A percentile compares a stretch with the other conserved stretches of the same genome.
Conservation (phyloP, 2,329 filamentous ascomycete genomes). For the Pseudogymnoascus sp. region DNA sequence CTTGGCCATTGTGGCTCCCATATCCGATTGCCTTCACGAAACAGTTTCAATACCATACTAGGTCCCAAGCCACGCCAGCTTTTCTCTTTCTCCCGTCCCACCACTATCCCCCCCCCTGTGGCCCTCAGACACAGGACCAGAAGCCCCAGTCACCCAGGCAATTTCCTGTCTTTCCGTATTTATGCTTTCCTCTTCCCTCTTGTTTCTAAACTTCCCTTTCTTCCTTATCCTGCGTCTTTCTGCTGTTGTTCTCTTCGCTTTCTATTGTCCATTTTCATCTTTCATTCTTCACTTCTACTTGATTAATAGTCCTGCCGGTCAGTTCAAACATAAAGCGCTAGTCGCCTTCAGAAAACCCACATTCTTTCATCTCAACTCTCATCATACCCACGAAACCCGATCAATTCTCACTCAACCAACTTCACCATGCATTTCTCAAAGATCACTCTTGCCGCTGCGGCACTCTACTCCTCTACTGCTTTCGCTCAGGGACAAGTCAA, state of each 20-base stretch:
- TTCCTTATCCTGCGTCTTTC: slow-evolving; percentile 9
- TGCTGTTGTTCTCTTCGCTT: slow-evolving; percentile 7
- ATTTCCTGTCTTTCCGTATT: slow-evolving; percentile 2
- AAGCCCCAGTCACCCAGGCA: not conserved
- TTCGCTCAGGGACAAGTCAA: slow-evolving; percentile 19
- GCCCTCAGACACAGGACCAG: not conserved
- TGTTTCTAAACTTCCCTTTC: slow-evolving; percentile 8
- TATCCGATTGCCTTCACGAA: slow-evolving; percentile 1
- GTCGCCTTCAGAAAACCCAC: slow-evolving; percentile 9
- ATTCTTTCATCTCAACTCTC: not conserved
- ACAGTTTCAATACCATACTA: slow-evolving; percentile 9
- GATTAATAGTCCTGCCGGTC: slow-evolving; percentile 12
- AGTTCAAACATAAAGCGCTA: slow-evolving; percentile 13
- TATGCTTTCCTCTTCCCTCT: slow-evolving; percentile 11
- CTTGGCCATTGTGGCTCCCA: not conserved
- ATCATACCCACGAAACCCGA: not conserved
- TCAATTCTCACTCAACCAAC: not conserved
- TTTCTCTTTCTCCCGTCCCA: not conserved
- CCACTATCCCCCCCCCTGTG: not conserved
- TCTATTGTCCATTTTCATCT: slow-evolving; percentile 11
- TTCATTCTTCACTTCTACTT: slow-evolving; percentile 7
- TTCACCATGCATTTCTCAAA: not conserved
- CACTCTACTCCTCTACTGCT: not conserved
- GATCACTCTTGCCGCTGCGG: not conserved
- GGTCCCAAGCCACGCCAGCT: slow-evolving; percentile 6